Evolutionary conservation across 148 eudicot genomes (phyloP).

Genomic region (Rhododendron mucronatum): DNA sequence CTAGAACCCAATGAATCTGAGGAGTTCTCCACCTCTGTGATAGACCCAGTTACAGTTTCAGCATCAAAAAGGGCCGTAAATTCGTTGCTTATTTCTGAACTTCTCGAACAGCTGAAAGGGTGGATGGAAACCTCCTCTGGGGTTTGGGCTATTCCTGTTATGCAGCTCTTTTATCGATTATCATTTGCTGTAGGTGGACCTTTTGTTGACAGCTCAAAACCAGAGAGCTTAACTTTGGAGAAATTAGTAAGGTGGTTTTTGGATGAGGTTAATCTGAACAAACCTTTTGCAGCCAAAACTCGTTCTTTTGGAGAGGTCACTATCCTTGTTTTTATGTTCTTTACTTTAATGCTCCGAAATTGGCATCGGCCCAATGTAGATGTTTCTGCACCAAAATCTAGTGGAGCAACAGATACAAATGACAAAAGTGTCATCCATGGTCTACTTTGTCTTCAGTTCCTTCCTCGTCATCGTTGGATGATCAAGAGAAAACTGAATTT

Average conservation of each 20-base stretch:
- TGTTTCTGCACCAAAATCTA: constrained; percentile 52
- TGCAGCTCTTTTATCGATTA: constrained; percentile 91
- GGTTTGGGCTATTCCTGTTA: constrained; percentile 80
- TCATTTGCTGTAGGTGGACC: constrained; percentile 98
- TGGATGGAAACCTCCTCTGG: constrained; percentile 92
- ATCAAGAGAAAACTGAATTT: constrained; percentile 76
- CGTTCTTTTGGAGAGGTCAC: constrained; percentile 88
- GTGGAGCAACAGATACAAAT: constrained; percentile 58
- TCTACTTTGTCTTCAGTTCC: constrained; percentile 33
- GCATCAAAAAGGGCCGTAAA: constrained; percentile 96
- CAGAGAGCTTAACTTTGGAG: constrained; percentile 84
- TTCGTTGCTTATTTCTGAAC: constrained; percentile 86
- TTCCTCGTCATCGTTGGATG: constrained; percentile 44
- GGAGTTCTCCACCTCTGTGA: constrained; percentile 61
- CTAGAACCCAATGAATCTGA: constrained; percentile 72
- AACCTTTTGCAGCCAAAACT: constrained; percentile 61
- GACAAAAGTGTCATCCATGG: constrained; percentile 49
- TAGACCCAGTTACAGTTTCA: constrained; percentile 89
- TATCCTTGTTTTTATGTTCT: constrained; percentile 92
- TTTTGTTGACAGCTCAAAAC: constrained; percentile 67
- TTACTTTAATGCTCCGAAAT: constrained; percentile 90
- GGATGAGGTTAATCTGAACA: constrained; percentile 68
- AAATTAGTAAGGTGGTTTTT: constrained; percentile 86
- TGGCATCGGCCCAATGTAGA: constrained; percentile 97
- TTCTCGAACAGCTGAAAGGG: constrained; percentile 77